phyloP scores from a whole-genome alignment of 345 rosid genomes.

The Eucalyptus regnans region DNA sequence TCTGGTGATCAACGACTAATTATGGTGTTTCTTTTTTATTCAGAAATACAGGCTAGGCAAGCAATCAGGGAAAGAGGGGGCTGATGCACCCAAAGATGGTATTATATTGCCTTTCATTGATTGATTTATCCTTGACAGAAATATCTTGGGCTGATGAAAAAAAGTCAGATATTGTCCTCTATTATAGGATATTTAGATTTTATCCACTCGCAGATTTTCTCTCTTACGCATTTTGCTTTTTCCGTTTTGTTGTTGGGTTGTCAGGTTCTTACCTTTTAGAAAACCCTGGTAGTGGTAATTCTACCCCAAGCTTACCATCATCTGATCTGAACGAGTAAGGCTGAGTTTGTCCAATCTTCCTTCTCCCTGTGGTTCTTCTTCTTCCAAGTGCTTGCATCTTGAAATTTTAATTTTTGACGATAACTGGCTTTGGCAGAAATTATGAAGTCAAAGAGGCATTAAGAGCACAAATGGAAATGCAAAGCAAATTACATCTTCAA shows the following conservation, averaged over 20 bases:
- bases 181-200: not conserved
- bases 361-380: not conserved
- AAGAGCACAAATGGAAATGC: slow-evolving; percentile 78
- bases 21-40: not conserved
- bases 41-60: slow-evolving; percentile 90
- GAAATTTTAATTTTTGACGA: not conserved
- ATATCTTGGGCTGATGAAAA: not conserved
- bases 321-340: slow-evolving; percentile 65
- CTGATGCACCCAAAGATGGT: slow-evolving; percentile 50
- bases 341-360: not conserved
- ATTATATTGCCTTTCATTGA: not conserved
- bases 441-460: slow-evolving; percentile 63
- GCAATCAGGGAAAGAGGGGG: slow-evolving; percentile 68
- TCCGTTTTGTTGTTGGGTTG: slow-evolving; percentile 5
- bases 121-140: not conserved
- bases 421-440: slow-evolving; percentile 18
- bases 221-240: not conserved
- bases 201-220: not conserved
- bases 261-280: slow-evolving; percentile 44
- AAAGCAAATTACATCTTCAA: slow-evolving; percentile 71
- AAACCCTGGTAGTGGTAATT: slow-evolving; percentile 17
- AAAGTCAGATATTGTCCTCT: not conserved
- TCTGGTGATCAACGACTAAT: not conserved
- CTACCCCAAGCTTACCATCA: slow-evolving; percentile 25
- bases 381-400: not conserved